These are phyloP conservation scores for Benincasa hispida DNA, from an alignment of 306 rosid species.

Conservation along the genomic window DNA sequence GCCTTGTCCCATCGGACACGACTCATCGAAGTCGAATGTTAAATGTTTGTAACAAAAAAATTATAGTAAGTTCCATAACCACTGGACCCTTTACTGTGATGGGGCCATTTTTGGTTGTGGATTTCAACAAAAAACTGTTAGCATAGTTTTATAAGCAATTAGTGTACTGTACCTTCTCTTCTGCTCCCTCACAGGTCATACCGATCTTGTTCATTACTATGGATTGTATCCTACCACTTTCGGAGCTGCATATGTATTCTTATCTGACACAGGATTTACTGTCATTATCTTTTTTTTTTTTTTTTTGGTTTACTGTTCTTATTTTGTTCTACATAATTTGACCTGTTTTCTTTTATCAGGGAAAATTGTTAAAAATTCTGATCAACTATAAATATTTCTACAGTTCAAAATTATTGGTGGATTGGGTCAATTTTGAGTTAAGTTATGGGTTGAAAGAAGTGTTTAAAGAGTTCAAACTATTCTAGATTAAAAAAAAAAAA, in stretches of 20 bases:
- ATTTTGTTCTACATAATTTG: background rate
- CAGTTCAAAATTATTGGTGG: no score
- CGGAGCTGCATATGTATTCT: slow-evolving; percentile 5
- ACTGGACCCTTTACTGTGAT: background rate
- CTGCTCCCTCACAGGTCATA: background rate
- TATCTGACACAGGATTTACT: background rate
- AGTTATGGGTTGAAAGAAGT: no score
- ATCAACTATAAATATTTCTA: no score
- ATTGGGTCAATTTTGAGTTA: no score
- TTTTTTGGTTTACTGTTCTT: background rate
- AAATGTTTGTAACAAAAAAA: background rate
- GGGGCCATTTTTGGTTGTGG: slow-evolving; percentile 1
- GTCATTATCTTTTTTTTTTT: background rate
- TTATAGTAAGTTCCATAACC: background rate
- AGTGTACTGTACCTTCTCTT: slow-evolving; percentile 4
- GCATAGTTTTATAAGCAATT: background rate
- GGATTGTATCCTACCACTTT: background rate
- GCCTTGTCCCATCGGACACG: slow-evolving; percentile 5
- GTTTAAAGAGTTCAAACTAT: no score
- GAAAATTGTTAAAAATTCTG: no score
- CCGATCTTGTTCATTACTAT: background rate
- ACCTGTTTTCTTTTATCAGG: no score
- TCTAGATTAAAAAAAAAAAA: no score
- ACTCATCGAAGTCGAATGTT: background rate
- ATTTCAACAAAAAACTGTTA: background rate